Conservation (phyloP, 345 rosid genomes). For the Stellera chamaejasme region DNA sequence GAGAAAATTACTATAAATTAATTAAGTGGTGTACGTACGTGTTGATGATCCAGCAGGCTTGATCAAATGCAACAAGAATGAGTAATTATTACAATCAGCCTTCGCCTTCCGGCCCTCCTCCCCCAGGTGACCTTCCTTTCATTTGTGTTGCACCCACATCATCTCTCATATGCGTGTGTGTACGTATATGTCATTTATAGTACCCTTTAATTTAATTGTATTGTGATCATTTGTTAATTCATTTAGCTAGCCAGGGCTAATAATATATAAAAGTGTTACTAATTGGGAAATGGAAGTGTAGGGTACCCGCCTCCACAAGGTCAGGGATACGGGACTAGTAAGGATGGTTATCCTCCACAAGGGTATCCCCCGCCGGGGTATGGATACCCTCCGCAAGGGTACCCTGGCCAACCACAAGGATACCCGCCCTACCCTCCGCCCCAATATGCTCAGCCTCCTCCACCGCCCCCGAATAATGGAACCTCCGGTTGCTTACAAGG, state of each 20-base stretch:
- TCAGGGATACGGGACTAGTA: conserved; percentile 52
- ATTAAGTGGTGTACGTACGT: no score
- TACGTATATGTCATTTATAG: no score
- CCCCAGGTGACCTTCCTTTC: conserved; percentile 49
- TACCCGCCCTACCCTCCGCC: conserved; percentile 71
- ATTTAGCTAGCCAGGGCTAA: no score
- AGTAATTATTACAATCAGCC: conserved; percentile 74
- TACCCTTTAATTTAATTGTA: no score
- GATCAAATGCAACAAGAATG: conserved; percentile 23
- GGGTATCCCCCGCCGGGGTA: conserved; percentile 57
- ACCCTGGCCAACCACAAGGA: conserved; percentile 35
- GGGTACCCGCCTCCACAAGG: conserved; percentile 58
- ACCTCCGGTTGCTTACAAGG: conserved; percentile 58
- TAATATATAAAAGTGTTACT: no score
- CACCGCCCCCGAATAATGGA: conserved; percentile 30
- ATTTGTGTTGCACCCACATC: background rate
- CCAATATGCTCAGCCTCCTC: conserved; percentile 66
- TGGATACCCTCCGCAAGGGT: conserved; percentile 32
- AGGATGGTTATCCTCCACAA: conserved; percentile 67
- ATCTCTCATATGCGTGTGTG: no score
- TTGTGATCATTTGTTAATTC: no score
- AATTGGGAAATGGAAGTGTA: conserved; percentile 7
- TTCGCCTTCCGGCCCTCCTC: conserved; percentile 91
- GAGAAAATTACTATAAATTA: no score
- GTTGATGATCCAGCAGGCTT: no score